Conservation (phyloP, 1,284 basidiomycete species). For the Puccinia triticina region DNA sequence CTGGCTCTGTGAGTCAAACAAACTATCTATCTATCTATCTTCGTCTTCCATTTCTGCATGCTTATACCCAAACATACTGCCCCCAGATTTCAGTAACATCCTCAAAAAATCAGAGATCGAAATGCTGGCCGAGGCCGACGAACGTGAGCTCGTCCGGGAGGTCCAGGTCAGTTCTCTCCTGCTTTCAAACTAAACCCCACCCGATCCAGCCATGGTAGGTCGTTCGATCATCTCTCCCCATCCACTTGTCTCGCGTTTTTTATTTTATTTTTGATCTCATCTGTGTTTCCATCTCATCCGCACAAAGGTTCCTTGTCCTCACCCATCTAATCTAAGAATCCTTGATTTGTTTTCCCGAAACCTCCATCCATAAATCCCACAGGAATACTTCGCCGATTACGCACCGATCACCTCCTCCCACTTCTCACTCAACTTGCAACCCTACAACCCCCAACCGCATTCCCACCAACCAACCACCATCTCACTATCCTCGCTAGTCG, state of each 20-base stretch:
- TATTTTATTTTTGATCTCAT: neutral
- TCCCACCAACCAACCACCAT: constrained; percentile 59
- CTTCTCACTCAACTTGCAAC: constrained; percentile 73
- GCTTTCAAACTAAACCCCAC: neutral
- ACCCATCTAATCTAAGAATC: neutral
- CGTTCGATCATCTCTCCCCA: constrained; percentile 53
- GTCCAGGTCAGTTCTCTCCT: constrained; percentile 72
- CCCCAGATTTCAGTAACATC: constrained; percentile 92
- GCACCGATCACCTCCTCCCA: constrained; percentile 81
- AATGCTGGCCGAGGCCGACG: constrained; percentile 87
- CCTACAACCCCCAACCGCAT: constrained; percentile 63
- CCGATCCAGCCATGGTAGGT: constrained; percentile 58
- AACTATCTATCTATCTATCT: no score
- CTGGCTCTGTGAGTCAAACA: constrained; percentile 81
- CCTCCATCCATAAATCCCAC: constrained; percentile 25
- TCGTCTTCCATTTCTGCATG: no score
- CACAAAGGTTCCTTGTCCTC: no score
- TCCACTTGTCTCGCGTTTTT: neutral
- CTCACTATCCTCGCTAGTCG: constrained; percentile 55
- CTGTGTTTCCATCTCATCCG: no score
- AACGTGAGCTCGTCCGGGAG: constrained; percentile 93
- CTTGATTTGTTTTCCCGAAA: neutral
- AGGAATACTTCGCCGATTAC: constrained; percentile 97
- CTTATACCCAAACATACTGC: no score
- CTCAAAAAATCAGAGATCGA: constrained; percentile 89